Evolutionary conservation across 192 early-diverging fungal genomes (phyloP).

Genomic region (Entomortierella parvispora): DNA sequence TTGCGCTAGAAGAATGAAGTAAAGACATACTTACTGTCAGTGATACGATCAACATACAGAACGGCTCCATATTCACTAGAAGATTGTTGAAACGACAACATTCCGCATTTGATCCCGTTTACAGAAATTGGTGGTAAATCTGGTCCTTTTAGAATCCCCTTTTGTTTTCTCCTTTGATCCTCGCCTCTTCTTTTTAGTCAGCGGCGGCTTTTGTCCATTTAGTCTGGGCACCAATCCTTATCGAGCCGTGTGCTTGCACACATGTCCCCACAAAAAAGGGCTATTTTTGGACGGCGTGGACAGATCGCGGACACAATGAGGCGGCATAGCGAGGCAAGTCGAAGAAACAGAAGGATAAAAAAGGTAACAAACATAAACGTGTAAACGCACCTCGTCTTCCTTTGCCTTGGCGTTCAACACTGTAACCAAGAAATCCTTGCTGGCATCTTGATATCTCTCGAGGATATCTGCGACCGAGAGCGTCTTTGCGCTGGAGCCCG

Average conservation of each 20-base stretch:
- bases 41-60: background rate
- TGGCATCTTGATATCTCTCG: conserved; percentile 49
- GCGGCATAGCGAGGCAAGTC: background rate
- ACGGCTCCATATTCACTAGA: background rate
- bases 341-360: conserved; percentile 1
- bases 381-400: conserved; percentile 34
- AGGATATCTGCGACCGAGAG: conserved; percentile 42
- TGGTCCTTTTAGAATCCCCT: too few relatives aligned
- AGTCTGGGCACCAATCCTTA: too few relatives aligned
- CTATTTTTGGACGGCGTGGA: background rate
- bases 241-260: background rate
- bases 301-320: background rate
- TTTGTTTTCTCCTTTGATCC: background rate
- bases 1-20: conserved; percentile 24
- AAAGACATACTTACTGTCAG: background rate
- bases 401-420: conserved; percentile 49
- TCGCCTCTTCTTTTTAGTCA: background rate
- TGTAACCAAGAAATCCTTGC: conserved; percentile 43
- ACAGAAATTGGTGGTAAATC: too few relatives aligned
- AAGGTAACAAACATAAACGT: background rate
- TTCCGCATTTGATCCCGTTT: too few relatives aligned
- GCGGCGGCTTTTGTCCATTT: too few relatives aligned
- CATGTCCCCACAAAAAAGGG: background rate
- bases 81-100: too few relatives aligned
- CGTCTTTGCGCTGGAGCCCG: background rate